Evolutionary conservation across 768 basidiomycete species (phyloP).

Genomic region (Xerocomellus intermedius): DNA sequence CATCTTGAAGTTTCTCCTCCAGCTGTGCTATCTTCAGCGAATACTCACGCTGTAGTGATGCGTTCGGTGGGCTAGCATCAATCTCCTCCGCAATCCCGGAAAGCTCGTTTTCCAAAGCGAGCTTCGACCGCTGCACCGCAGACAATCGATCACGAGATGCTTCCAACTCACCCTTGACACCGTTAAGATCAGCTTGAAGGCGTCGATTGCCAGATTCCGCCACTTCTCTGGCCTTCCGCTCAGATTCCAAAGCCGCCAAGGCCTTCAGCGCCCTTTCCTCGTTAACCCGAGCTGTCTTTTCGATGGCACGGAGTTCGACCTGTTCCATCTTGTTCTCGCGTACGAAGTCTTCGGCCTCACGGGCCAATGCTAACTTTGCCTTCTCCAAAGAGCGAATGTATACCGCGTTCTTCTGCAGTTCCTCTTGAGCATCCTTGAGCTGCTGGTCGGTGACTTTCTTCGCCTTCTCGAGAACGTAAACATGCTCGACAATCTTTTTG

Average conservation of each 20-base stretch:
- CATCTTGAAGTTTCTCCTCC: slow-evolving; percentile 59
- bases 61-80: slow-evolving; percentile 51
- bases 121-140: slow-evolving; percentile 58
- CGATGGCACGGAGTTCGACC: slow-evolving; percentile 61
- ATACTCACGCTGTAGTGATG: slow-evolving; percentile 62
- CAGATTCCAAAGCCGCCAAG: slow-evolving; percentile 60
- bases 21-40: slow-evolving; percentile 60
- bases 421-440: slow-evolving; percentile 74
- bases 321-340: slow-evolving; percentile 74
- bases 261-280: slow-evolving; percentile 61
- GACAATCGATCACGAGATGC: slow-evolving; percentile 55
- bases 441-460: slow-evolving; percentile 93
- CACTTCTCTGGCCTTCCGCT: slow-evolving; percentile 60
- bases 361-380: slow-evolving; percentile 66
- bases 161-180: slow-evolving; percentile 51
- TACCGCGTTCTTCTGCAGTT: slow-evolving; percentile 67
- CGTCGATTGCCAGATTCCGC: slow-evolving; percentile 62
- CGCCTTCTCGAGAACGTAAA: slow-evolving; percentile 93
- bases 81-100: slow-evolving; percentile 62
- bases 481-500: slow-evolving; percentile 98
- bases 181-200: slow-evolving; percentile 60
- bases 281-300: slow-evolving; percentile 60
- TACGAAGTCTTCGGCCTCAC: slow-evolving; percentile 80
- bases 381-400: slow-evolving; percentile 89
- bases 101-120: slow-evolving; percentile 64